Conservation (phyloP, 2,329 filamentous ascomycete species). For the Talaromyces sp. region DNA sequence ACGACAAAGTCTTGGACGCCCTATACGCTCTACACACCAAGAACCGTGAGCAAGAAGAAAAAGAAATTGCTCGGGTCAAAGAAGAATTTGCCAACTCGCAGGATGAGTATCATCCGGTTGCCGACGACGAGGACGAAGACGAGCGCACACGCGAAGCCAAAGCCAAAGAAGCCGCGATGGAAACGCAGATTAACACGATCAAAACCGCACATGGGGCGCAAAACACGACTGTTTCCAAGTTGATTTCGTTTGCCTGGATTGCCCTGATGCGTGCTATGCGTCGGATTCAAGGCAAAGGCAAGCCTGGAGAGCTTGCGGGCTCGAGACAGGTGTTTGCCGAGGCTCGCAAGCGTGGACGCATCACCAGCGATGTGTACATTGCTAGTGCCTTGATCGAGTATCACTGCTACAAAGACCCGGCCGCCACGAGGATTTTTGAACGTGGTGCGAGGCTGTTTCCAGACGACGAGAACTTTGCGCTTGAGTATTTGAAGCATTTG, state of each 20-base stretch:
- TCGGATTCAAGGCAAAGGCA: constrained; percentile 78
- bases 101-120: constrained; percentile 30
- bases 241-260: constrained; percentile 91
- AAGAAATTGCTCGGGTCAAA: constrained; percentile 52
- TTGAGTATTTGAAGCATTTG: constrained; percentile 94
- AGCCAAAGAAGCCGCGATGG: constrained; percentile 47
- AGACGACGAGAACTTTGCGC: constrained; percentile 84
- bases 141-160: constrained; percentile 45
- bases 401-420: constrained; percentile 89
- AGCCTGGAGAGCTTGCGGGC: constrained; percentile 64
- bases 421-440: constrained; percentile 93
- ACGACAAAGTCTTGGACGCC: constrained; percentile 73
- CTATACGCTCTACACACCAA: constrained; percentile 83
- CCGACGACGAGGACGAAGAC: constrained; percentile 51
- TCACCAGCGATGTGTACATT: constrained; percentile 93
- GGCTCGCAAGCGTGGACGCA: constrained; percentile 76
- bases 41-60: constrained; percentile 59
- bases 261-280: constrained; percentile 90
- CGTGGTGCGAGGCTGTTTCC: constrained; percentile 89
- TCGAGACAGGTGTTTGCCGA: constrained; percentile 86
- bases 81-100: constrained; percentile 46
- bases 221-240: constrained; percentile 70
- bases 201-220: constrained; percentile 66
- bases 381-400: constrained; percentile 90
- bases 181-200: constrained; percentile 52